Evolutionary conservation across 2,329 filamentous ascomycete species (phyloP).

Genomic region (Alternaria arbusti): DNA sequence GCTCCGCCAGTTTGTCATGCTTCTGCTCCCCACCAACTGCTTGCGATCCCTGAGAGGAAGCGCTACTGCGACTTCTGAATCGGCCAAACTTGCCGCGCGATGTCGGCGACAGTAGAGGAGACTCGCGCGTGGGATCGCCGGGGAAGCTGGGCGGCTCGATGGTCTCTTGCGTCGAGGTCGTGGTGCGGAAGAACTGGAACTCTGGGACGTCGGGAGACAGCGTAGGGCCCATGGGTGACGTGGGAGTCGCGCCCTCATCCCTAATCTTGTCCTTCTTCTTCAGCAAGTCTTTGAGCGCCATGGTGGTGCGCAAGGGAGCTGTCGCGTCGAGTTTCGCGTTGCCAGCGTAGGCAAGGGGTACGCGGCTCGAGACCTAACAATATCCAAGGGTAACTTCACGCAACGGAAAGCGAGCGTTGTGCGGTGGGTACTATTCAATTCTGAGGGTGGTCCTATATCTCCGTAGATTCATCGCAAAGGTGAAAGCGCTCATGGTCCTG

Average conservation of each 20-base stretch:
- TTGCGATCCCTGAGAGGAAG: slow-evolving; percentile 24
- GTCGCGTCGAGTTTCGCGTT: slow-evolving; percentile 15
- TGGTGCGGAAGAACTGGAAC: slow-evolving; percentile 84
- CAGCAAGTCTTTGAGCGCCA: slow-evolving; percentile 66
- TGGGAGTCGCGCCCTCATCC: slow-evolving; percentile 48
- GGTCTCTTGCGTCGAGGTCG: slow-evolving; percentile 79
- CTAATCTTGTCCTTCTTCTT: slow-evolving; percentile 68
- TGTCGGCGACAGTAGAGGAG: slow-evolving; percentile 36
- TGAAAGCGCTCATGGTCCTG: slow-evolving; percentile 33
- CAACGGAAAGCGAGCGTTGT: slow-evolving; percentile 5
- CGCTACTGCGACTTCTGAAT: slow-evolving; percentile 45
- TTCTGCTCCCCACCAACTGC: slow-evolving; percentile 16
- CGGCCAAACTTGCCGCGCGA: slow-evolving; percentile 35
- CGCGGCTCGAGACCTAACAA: slow-evolving; percentile 15
- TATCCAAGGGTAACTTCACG: slow-evolving; percentile 8
- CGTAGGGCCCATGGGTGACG: slow-evolving; percentile 25
- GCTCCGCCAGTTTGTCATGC: slow-evolving; percentile 65
- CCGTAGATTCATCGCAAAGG: slow-evolving; percentile 31
- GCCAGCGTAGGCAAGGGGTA: slow-evolving; percentile 20
- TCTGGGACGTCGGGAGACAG: slow-evolving; percentile 54
- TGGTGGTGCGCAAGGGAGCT: slow-evolving; percentile 44
- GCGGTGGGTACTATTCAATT: slow-evolving; percentile 27
- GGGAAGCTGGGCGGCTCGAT: slow-evolving; percentile 71
- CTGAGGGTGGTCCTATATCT: slow-evolving; percentile 42
- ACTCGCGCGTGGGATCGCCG: slow-evolving; percentile 47